Evolutionary conservation across 768 basidiomycete species (phyloP), one percentile per base, ranked within the genome.

Genomic region (Suillus paluster): DNA sequence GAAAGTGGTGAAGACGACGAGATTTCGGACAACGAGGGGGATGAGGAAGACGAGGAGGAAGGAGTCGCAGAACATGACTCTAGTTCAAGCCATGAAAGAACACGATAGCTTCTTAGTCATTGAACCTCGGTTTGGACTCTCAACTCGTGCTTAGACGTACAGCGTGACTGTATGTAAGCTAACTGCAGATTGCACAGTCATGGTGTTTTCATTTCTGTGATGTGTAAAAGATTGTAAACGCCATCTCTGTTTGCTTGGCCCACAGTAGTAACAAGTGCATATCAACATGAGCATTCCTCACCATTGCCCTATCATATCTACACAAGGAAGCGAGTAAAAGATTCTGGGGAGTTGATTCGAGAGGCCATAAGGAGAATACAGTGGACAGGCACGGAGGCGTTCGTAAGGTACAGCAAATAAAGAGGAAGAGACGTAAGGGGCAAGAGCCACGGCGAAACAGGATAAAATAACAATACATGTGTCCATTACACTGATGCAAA

Each of bases 1-100:
- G 74, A 68, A 11, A 70, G 70, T 8, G 66, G 63, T 38, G 76
- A 74, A 21, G 70, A 66, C 12, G 74, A 74, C n/a, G 75, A 74
- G 15, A 74, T 60, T 25, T 63, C 60, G 14, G 75, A 76, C 14
- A 73, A 74, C 15, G 72, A 63, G 61, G 63, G 50, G 17, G 66
- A 68, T 14, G 66, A 63, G 11, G 71, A 62, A 54, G 66, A 61
- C 11, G 71, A 65, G 59, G 66, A 27, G 63, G 64, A 58, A 67
- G 58, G 10, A 59, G 55, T 27, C 30, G 49, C 25, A 49, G 23
- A 64, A 36, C 21, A 54, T 15, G 15, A 38, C 15, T 15, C 53
- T 19, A 15, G 17, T 25, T 17, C 38, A 1, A 25, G 23, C 12
- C 54, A 55, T 23, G 23, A 39, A 25, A 25, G 17, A 39, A 19